These are phyloP conservation scores for Pharnaceum exiguum DNA, from an alignment of 148 eudicot genomes.

Conservation along the genomic window DNA sequence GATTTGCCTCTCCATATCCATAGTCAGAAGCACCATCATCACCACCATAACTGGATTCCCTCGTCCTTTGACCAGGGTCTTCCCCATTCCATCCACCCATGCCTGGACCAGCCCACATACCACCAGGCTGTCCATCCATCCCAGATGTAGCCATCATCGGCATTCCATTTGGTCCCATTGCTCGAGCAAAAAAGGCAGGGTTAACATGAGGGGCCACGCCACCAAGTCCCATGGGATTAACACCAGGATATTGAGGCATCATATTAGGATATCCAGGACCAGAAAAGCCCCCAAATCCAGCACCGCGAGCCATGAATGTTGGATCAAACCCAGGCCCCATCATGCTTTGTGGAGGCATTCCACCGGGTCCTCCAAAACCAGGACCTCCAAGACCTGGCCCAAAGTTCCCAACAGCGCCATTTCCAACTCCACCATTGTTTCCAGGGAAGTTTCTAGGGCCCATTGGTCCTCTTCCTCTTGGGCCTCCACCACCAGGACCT, in stretches of 20 bases:
- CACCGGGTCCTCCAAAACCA: constrained; percentile 66
- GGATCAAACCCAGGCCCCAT: constrained; percentile 93
- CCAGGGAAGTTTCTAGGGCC: constrained; percentile 53
- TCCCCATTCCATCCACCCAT: constrained; percentile 83
- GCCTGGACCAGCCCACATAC: constrained; percentile 73
- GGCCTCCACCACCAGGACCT: constrained; percentile 64
- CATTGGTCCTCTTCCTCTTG: constrained; percentile 73
- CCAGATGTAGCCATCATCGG: constrained; percentile 68
- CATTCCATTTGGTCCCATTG: constrained; percentile 77
- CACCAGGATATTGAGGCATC: constrained; percentile 76
- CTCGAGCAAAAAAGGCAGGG: constrained; percentile 85
- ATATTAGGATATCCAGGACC: constrained; percentile 76
- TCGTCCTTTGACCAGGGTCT: constrained; percentile 61
- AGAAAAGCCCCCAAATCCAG: constrained; percentile 68
- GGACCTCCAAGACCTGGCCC: constrained; percentile 76
- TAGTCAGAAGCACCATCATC: constrained; percentile 85
- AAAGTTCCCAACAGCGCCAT: constrained; percentile 48
- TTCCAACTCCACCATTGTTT: constrained; percentile 40
- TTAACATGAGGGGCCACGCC: constrained; percentile 97
- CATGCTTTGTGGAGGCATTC: constrained; percentile 80
- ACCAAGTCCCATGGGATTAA: constrained; percentile 72
- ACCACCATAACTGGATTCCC: constrained; percentile 86
- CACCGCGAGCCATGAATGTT: constrained; percentile 78
- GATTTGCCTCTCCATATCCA: constrained; percentile 67
- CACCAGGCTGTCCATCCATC: constrained; percentile 64